These are phyloP conservation scores for Amanita pallidorosea DNA, from an alignment of 768 basidiomycete genomes.

Conservation along the genomic window DNA sequence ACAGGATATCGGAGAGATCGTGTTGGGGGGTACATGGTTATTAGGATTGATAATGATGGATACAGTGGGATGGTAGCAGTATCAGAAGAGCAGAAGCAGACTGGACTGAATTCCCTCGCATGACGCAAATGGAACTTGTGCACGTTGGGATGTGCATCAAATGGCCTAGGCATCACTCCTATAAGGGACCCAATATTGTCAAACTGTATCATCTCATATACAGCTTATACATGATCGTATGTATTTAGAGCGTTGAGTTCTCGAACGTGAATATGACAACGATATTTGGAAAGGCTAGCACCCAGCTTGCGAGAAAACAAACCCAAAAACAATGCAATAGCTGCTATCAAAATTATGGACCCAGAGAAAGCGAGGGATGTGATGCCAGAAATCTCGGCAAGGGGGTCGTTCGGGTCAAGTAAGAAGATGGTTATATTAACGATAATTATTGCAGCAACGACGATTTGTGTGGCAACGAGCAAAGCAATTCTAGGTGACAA, in stretches of 20 bases:
- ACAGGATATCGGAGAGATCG: too few relatives aligned
- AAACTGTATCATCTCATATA: too few relatives aligned
- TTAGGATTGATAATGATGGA: too few relatives aligned
- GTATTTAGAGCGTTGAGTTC: neutral
- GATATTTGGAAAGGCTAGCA: neutral
- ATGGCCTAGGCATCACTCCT: too few relatives aligned
- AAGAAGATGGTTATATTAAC: constrained; percentile 13
- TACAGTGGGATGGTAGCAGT: too few relatives aligned
- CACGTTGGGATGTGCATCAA: too few relatives aligned
- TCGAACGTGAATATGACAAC: neutral
- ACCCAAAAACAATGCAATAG: neutral
- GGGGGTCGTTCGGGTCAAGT: constrained; percentile 6
- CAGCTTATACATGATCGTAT: neutral
- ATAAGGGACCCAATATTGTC: too few relatives aligned
- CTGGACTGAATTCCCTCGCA: too few relatives aligned
- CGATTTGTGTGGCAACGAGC: constrained; percentile 8
- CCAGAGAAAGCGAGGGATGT: constrained; percentile 1
- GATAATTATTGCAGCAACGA: constrained; percentile 12
- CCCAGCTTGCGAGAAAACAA: neutral
- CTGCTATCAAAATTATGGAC: neutral
- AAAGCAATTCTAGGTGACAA: constrained; percentile 6
- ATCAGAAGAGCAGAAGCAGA: too few relatives aligned
- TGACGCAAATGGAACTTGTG: too few relatives aligned
- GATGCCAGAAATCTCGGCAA: neutral
- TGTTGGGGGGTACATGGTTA: too few relatives aligned